Conservation (phyloP, 805 yeast species). For the Wickerhamomyces chambardii region DNA sequence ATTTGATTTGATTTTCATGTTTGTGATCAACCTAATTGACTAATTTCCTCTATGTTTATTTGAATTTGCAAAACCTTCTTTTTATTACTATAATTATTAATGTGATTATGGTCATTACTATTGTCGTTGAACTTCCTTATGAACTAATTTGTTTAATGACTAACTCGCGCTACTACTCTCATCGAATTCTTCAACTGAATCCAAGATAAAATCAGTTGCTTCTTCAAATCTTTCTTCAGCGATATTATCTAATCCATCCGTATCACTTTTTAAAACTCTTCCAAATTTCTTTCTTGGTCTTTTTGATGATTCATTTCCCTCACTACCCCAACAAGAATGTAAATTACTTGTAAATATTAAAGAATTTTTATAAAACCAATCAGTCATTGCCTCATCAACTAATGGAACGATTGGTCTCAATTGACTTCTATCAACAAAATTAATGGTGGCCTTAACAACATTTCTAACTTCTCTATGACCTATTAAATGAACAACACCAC, state of each 20-base stretch:
- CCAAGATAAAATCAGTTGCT: slow-evolving; percentile 75
- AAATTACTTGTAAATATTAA: slow-evolving; percentile 67
- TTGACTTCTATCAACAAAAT: slow-evolving; percentile 59
- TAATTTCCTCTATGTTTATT: too few species aligned
- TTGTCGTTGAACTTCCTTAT: too few species aligned
- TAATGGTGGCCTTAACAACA: slow-evolving; percentile 62
- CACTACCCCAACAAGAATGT: slow-evolving; percentile 76
- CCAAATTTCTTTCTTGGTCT: slow-evolving; percentile 90
- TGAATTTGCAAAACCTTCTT: too few species aligned
- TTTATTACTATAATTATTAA: too few species aligned
- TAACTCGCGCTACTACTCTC: slow-evolving; percentile 21
- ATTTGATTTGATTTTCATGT: too few species aligned
- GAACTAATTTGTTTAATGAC: too few species aligned
- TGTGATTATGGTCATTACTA: too few species aligned
- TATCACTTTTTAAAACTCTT: slow-evolving; percentile 66
- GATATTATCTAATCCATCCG: slow-evolving; percentile 68
- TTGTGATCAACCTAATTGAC: too few species aligned
- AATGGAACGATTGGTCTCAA: slow-evolving; percentile 76
- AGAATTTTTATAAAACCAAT: slow-evolving; percentile 87
- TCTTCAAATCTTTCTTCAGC: slow-evolving; percentile 80
- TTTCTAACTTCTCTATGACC: slow-evolving; percentile 71
- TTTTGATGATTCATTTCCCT: slow-evolving; percentile 37
- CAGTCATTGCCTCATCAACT: slow-evolving; percentile 82
- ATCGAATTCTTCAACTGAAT: slow-evolving; percentile 64
- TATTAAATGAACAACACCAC: slow-evolving; percentile 76